Evolutionary conservation across 2,329 filamentous ascomycete species (phyloP).

Genomic region (Pseudogymnoascus sp.): DNA sequence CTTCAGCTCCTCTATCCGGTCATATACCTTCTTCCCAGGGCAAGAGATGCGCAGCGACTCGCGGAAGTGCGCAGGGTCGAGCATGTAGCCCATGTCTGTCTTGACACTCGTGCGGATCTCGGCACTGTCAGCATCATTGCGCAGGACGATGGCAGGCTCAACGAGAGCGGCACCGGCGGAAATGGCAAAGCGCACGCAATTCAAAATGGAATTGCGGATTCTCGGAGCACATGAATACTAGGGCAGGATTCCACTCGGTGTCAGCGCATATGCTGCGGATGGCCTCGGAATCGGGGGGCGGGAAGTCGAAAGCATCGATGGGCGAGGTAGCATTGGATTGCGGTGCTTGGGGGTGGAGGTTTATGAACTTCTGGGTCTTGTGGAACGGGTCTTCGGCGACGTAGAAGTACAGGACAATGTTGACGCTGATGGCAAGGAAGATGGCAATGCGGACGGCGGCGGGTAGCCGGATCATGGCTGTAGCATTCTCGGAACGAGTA

Average conservation of each 20-base stretch:
- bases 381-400: neutral
- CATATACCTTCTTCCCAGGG: constrained; percentile 23
- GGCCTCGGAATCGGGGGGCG: constrained; percentile 32
- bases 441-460: neutral
- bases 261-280: constrained; percentile 32
- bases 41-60: constrained; percentile 25
- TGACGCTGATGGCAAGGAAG: neutral
- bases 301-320: constrained; percentile 33
- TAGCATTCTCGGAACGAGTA: neutral
- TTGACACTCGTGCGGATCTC: constrained; percentile 18
- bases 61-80: constrained; percentile 25
- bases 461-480: neutral
- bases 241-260: constrained; percentile 30
- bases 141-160: constrained; percentile 33
- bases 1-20: constrained; percentile 21
- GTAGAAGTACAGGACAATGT: neutral
- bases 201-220: constrained; percentile 38
- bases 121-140: constrained; percentile 30
- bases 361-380: neutral
- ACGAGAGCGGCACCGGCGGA: constrained; percentile 34
- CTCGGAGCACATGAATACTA: constrained; percentile 37
- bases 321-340: neutral
- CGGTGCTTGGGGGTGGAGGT: neutral
- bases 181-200: constrained; percentile 38
- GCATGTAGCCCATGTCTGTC: constrained; percentile 24